Percentiles rank a stretch among this genome's conserved stretches.
Conservation (phyloP, 768 basidiomycete species). For the Phaffia australis region DNA sequence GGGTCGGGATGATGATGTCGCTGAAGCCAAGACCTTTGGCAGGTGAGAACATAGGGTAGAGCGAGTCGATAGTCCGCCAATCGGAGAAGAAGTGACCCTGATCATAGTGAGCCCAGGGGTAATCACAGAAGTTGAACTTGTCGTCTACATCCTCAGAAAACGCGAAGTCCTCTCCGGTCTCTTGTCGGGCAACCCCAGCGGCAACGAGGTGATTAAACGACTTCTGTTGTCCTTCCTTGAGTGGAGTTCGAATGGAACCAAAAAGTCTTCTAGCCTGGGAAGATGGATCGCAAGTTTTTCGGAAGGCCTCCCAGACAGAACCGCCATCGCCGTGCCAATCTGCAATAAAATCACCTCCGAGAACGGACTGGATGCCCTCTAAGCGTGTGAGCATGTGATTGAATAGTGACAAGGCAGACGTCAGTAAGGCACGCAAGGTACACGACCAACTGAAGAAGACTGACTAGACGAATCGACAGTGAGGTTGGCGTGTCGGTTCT, state of each 20-base stretch:
- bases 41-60: conserved; percentile 92
- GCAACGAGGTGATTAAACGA: conserved; percentile 35
- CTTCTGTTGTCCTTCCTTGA: conserved; percentile 36
- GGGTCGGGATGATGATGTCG: conserved; percentile 88
- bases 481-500: conserved; percentile 58
- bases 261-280: conserved; percentile 73
- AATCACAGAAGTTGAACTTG: conserved; percentile 62
- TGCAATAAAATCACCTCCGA: conserved; percentile 57
- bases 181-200: conserved; percentile 39
- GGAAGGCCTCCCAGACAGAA: conserved; percentile 82
- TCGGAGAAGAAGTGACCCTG: conserved; percentile 98
- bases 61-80: conserved; percentile 72
- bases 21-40: conserved; percentile 72
- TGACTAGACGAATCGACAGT: conserved; percentile 43
- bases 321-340: conserved; percentile 77
- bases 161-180: conserved; percentile 45
- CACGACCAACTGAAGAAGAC: conserved; percentile 19
- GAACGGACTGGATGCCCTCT: conserved; percentile 50
- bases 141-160: conserved; percentile 58
- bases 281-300: conserved; percentile 74
- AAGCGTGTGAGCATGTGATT: neutral
- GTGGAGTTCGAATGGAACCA: conserved; percentile 52
- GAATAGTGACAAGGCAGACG: neutral
- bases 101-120: conserved; percentile 69
- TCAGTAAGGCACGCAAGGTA: neutral